Evolutionary conservation across 1,284 basidiomycete species (phyloP), one percentile per base, ranked within the genome.

Genomic region (Bondarzewia mesenterica): DNA sequence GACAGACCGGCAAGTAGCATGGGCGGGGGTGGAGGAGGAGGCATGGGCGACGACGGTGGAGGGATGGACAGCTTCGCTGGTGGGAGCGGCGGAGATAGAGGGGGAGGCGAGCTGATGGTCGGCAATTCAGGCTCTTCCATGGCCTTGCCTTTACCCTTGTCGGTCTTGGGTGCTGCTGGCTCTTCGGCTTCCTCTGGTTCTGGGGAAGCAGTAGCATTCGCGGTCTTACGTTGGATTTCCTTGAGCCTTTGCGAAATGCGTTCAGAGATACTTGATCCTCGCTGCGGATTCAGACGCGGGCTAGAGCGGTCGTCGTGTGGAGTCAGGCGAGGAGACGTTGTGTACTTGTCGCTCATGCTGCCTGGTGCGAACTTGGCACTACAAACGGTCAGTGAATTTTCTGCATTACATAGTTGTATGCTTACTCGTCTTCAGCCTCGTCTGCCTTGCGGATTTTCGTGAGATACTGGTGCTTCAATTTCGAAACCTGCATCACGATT

Each of bases 381-480:
- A 46, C 26, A 42, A 15, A 39, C 44, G 45, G 32, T 32, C 41
- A 45, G 21, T 16, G 51, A 23, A 43, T 39, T 46, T 42, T 45
- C 39, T 23, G 25, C 22, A 37, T 20, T 18, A 10, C 26, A 42
- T 14, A 50, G n/a, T 29, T 26, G 3, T 27, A 32, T 16, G 70
- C 86, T 60, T 66, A 93, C 90, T 93, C 90, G 63, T 94, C 91
- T 60, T 92, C 90, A 23, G 85, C 83, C 61, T 94, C 91, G 56
- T 94, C 91, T 3, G 90, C 90, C 32, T 77, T 75, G 46, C 88
- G 78, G 0, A 78, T 82, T 66, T 92, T 93, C 26, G 72, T 66
- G n/a, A 89, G 62, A 59, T 93, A 93, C 42, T 78, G 71, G 49
- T 83, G 76, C 65, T 87, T 90, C 50, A 91, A 67, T 63, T 85